A percentile compares a stretch with the other conserved stretches of the same genome.
Evolutionary conservation across 352 stramenopile species (phyloP).

Genomic region (Phytophthora hibernalis): DNA sequence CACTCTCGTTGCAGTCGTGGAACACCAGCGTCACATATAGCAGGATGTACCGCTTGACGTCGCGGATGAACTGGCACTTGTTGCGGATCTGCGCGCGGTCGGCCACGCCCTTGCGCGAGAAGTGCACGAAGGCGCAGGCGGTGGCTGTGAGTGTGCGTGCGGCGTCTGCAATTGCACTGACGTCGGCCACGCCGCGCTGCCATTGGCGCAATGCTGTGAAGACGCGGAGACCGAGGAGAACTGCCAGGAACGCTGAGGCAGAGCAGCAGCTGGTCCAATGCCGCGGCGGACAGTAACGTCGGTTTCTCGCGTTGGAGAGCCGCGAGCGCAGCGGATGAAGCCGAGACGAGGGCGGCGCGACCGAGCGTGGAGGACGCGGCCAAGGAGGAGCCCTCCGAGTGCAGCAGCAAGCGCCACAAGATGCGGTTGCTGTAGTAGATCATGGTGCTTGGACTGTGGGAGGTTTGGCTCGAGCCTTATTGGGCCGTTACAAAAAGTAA

Average conservation of each 20-base stretch:
- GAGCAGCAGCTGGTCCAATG: slow-evolving; percentile 47
- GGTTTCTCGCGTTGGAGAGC: slow-evolving; percentile 32
- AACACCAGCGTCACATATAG: slow-evolving; percentile 64
- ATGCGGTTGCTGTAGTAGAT: slow-evolving; percentile 60
- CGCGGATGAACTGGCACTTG: slow-evolving; percentile 62
- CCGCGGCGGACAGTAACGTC: slow-evolving; percentile 27
- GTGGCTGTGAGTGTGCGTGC: slow-evolving; percentile 49
- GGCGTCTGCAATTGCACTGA: slow-evolving; percentile 48
- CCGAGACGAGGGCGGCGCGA: slow-evolving; percentile 32
- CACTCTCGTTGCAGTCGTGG: slow-evolving; percentile 59
- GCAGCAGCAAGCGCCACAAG: slow-evolving; percentile 46
- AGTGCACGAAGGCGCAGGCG: slow-evolving; percentile 56
- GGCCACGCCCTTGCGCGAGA: slow-evolving; percentile 44
- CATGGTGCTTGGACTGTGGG: slow-evolving; percentile 30
- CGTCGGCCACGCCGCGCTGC: slow-evolving; percentile 50
- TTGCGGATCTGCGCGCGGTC: slow-evolving; percentile 43
- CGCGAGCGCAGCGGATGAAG: slow-evolving; percentile 32
- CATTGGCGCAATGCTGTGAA: slow-evolving; percentile 54
- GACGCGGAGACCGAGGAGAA: slow-evolving; percentile 54
- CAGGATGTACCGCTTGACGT: slow-evolving; percentile 69
- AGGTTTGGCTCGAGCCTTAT: too few relatives aligned
- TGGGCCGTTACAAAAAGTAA: background rate
- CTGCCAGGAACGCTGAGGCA: slow-evolving; percentile 43
- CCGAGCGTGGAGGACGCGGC: slow-evolving; percentile 31
- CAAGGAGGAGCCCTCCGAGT: slow-evolving; percentile 46